phyloP scores from a whole-genome alignment of 1,139 yeast genomes.

The Pichia sorboxylosa region DNA sequence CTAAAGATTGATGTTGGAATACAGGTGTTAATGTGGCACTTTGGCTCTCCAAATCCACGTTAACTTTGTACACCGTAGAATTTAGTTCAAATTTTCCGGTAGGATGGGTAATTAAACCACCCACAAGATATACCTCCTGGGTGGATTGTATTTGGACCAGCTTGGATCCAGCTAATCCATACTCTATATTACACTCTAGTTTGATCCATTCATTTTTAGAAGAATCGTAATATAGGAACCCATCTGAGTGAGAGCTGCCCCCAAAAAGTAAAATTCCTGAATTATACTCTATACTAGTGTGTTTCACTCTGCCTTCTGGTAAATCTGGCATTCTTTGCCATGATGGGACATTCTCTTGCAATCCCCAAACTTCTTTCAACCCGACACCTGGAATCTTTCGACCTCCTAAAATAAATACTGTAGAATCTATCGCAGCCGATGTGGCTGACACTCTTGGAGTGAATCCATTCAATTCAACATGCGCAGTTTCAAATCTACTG shows the following conservation, averaged over 20 bases:
- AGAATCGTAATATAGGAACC: conserved; percentile 7
- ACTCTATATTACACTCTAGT: background rate
- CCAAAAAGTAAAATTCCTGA: conserved; percentile 41
- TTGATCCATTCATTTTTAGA: conserved; percentile 7
- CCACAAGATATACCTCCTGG: conserved; percentile 36
- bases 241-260: conserved; percentile 25
- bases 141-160: background rate
- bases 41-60: conserved; percentile 11
- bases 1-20: conserved; percentile 21
- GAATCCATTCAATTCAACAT: conserved; percentile 4
- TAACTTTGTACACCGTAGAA: conserved; percentile 27
- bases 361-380: conserved; percentile 32
- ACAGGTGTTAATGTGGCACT: conserved; percentile 1
- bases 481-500: conserved; percentile 10
- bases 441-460: conserved; percentile 53
- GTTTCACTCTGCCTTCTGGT: conserved; percentile 43
- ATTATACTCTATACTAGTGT: conserved; percentile 31
- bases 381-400: conserved; percentile 47
- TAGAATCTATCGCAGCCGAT: conserved; percentile 25
- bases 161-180: conserved; percentile 2
- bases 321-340: conserved; percentile 33
- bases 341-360: conserved; percentile 6
- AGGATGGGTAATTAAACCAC: conserved; percentile 35
- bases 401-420: conserved; percentile 51
- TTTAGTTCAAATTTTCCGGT: conserved; percentile 25